phyloP scores from a whole-genome alignment of 2,329 filamentous ascomycete species.

The Colletotrichum ledebouriae region DNA sequence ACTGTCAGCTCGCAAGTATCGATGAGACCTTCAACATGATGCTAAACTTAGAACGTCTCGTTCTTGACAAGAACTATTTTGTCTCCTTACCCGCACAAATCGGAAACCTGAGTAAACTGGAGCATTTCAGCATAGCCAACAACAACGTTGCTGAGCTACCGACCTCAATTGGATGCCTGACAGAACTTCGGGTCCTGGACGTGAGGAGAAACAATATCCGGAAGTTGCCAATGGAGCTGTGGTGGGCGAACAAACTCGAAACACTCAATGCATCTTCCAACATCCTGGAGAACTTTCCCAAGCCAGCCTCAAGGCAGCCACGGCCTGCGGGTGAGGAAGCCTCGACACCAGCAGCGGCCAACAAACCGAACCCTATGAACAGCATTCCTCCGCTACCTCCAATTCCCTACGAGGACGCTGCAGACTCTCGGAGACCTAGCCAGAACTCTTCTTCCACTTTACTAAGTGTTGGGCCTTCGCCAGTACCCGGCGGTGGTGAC shows the following conservation, averaged over 20 bases:
- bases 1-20: slow-evolving; percentile 90
- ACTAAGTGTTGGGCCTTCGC: slow-evolving; percentile 81
- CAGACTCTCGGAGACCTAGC: slow-evolving; percentile 81
- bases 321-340: slow-evolving; percentile 68
- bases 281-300: slow-evolving; percentile 90
- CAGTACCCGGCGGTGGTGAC: slow-evolving; percentile 69
- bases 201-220: slow-evolving; percentile 94
- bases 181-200: slow-evolving; percentile 87
- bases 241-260: slow-evolving; percentile 92
- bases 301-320: slow-evolving; percentile 79
- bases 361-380: slow-evolving; percentile 56
- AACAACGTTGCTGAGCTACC: slow-evolving; percentile 90
- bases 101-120: slow-evolving; percentile 83
- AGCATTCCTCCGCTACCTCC: slow-evolving; percentile 68
- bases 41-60: slow-evolving; percentile 86
- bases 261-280: slow-evolving; percentile 97
- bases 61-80: slow-evolving; percentile 96
- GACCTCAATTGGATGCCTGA: slow-evolving; percentile 87
- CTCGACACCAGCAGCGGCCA: slow-evolving; percentile 50
- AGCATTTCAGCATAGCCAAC: slow-evolving; percentile 93
- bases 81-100: slow-evolving; percentile 89
- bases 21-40: slow-evolving; percentile 91
- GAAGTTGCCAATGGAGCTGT: slow-evolving; percentile 91
- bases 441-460: slow-evolving; percentile 80
- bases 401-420: slow-evolving; percentile 77